Evolutionary conservation across 306 rosid species (phyloP).

Genomic region (Gastrolobium bilobum): DNA sequence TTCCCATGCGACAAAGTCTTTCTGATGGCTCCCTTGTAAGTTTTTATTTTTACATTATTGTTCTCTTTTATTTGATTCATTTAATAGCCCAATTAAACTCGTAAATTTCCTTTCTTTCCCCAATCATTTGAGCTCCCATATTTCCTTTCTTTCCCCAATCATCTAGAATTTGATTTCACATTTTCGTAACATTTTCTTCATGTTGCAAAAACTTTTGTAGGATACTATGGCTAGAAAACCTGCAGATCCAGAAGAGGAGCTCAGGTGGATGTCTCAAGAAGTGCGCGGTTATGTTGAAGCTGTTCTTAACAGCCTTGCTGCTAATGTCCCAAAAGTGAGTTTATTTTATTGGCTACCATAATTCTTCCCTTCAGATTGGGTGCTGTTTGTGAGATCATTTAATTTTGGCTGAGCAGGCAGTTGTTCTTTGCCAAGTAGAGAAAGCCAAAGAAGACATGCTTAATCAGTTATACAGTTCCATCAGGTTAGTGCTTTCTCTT

Average conservation of each 20-base stretch:
- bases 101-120: constrained; percentile 15
- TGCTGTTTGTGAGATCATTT: constrained; percentile 44
- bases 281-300: constrained; percentile 79
- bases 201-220: constrained; percentile 46
- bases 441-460: constrained; percentile 76
- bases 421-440: constrained; percentile 75
- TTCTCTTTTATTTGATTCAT: constrained; percentile 32
- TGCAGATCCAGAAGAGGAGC: constrained; percentile 78
- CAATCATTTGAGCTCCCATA: constrained; percentile 3
- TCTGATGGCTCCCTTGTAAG: constrained; percentile 73
- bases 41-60: constrained; percentile 2
- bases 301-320: constrained; percentile 71
- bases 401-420: constrained; percentile 61
- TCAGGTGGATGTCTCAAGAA: constrained; percentile 77
- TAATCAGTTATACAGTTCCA: constrained; percentile 67
- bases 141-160: constrained; percentile 10
- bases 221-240: constrained; percentile 70
- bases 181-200: constrained; percentile 31
- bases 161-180: background rate
- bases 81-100: constrained; percentile 23
- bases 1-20: constrained; percentile 65
- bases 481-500: constrained; percentile 55
- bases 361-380: constrained; percentile 29
- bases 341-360: constrained; percentile 32
- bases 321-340: constrained; percentile 71